phyloP scores from a whole-genome alignment of 2,329 filamentous ascomycete species.

The Botrytis hyacinthi region DNA sequence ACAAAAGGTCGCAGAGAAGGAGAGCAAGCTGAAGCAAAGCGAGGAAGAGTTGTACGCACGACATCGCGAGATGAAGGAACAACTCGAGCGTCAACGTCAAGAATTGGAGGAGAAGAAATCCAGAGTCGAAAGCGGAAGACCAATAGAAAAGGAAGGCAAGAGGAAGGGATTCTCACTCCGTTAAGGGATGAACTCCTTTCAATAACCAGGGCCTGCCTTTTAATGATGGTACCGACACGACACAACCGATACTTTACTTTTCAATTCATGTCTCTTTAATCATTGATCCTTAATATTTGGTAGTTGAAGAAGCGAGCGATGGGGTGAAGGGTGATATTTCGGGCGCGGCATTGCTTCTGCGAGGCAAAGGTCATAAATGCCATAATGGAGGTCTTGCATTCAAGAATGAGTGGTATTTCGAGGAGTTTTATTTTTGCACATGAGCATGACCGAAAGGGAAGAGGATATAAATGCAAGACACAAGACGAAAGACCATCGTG shows the following conservation, averaged over 20 bases:
- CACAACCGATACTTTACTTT: slow-evolving; percentile 19
- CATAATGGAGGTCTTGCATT: slow-evolving; percentile 16
- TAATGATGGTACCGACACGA: slow-evolving; percentile 19
- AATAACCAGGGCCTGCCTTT: slow-evolving; percentile 14
- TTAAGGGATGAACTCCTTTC: slow-evolving; percentile 50
- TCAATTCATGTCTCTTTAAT: slow-evolving; percentile 24
- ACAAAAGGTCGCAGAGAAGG: slow-evolving; percentile 99
- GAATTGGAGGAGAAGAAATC: slow-evolving; percentile 99
- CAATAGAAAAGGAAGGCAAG: slow-evolving; percentile 96
- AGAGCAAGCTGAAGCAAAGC: slow-evolving; percentile 99
- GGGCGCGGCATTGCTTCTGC: slow-evolving; percentile 18
- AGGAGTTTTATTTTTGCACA: slow-evolving; percentile 18
- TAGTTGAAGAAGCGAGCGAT: slow-evolving; percentile 8
- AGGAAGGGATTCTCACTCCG: slow-evolving; percentile 99
- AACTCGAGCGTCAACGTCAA: slow-evolving; percentile 88
- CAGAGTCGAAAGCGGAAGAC: slow-evolving; percentile 90
- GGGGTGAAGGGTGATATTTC: slow-evolving; percentile 11
- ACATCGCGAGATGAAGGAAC: slow-evolving; percentile 99
- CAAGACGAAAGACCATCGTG: slow-evolving; percentile 3
- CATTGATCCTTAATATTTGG: slow-evolving; percentile 24
- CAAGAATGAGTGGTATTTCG: slow-evolving; percentile 17
- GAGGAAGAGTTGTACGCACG: slow-evolving; percentile 98
- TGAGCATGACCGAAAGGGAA: slow-evolving; percentile 11
- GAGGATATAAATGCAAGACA: background rate
- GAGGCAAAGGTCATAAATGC: slow-evolving; percentile 13